These are phyloP conservation scores for Vigna hirtella DNA, from an alignment of 306 rosid genomes.

Conservation along the genomic window DNA sequence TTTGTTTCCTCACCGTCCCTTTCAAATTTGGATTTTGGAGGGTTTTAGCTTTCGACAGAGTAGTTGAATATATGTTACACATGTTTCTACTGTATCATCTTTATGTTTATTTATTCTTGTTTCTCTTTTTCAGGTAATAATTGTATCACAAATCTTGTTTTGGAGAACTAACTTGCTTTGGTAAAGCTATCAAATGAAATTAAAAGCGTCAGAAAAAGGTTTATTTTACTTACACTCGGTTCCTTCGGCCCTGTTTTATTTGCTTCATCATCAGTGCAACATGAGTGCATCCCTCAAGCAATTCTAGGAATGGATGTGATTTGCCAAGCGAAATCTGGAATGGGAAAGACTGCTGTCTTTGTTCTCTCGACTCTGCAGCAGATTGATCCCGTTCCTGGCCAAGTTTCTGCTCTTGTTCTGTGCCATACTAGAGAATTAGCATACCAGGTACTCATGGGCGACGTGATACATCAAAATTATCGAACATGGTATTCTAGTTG, in stretches of 20 bases:
- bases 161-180: constrained; percentile 73
- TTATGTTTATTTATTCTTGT: not conserved
- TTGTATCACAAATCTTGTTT: constrained; percentile 66
- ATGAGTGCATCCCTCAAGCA: constrained; percentile 99
- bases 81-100: not conserved
- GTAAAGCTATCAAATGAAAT: constrained; percentile 62
- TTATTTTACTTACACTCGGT: constrained; percentile 81
- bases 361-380: constrained; percentile 96
- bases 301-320: constrained; percentile 98
- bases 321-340: constrained; percentile 99
- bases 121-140: constrained; percentile 77
- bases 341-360: constrained; percentile 99
- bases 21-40: not conserved
- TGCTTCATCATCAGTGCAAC: constrained; percentile 97
- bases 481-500: not conserved
- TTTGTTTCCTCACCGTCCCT: not conserved
- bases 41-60: not conserved
- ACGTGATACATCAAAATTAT: not conserved
- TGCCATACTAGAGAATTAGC: constrained; percentile 98
- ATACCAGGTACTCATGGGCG: constrained; percentile 70
- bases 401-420: constrained; percentile 93
- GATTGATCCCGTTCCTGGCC: constrained; percentile 95
- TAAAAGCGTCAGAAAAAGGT: constrained; percentile 65
- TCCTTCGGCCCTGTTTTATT: constrained; percentile 73
- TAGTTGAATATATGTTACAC: not conserved